A percentile compares a stretch with the other conserved stretches of the same genome.
Evolutionary conservation across 1,284 basidiomycete species (phyloP).

Genomic region (Blastosporella zonata): DNA sequence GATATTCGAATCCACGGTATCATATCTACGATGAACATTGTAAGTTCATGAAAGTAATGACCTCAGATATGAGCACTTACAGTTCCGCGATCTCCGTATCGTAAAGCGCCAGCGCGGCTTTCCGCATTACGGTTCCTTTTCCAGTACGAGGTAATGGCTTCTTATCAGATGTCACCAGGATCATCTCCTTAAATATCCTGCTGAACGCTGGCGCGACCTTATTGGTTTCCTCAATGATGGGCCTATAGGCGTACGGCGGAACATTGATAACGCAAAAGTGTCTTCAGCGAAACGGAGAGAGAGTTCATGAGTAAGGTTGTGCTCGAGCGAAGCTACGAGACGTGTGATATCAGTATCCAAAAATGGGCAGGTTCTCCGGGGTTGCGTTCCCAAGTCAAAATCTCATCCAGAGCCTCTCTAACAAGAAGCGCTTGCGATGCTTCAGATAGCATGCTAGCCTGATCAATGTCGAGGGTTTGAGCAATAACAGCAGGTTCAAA

Average conservation of each 20-base stretch:
- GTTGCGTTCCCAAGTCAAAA: neutral
- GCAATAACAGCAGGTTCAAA: neutral
- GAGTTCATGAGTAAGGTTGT: neutral
- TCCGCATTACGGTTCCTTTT: constrained; percentile 37
- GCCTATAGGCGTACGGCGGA: constrained; percentile 18
- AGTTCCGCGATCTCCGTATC: constrained; percentile 32
- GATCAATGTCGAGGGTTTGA: neutral
- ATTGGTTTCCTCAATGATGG: constrained; percentile 38
- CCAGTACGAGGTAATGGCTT: constrained; percentile 35
- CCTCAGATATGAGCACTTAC: constrained; percentile 21
- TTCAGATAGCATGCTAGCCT: neutral
- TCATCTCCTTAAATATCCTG: constrained; percentile 41
- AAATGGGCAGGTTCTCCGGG: constrained; percentile 1
- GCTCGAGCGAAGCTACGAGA: neutral
- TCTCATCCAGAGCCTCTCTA: neutral
- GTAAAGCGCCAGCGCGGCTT: constrained; percentile 31
- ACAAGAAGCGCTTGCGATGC: constrained; percentile 1
- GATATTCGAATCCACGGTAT: constrained; percentile 19
- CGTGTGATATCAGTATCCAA: neutral
- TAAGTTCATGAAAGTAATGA: neutral
- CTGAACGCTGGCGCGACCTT: constrained; percentile 34
- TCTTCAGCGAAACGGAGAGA: neutral
- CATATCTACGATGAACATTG: constrained; percentile 20
- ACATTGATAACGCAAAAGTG: neutral
- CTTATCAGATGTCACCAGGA: constrained; percentile 27